Conservation (phyloP, 768 basidiomycete genomes). For the Sarcodon aspratus region DNA sequence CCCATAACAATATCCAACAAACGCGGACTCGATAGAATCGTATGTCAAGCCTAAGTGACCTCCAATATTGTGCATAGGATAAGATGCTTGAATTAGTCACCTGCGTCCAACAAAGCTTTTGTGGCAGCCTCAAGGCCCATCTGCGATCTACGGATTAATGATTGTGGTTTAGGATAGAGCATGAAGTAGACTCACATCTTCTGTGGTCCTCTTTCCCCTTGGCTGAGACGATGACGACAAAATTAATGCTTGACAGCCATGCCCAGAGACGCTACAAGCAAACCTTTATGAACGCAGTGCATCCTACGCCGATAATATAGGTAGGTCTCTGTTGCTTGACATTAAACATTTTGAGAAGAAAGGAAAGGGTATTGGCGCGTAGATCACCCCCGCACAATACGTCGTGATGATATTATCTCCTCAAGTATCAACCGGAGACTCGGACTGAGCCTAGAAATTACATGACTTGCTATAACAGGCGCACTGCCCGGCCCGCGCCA, state of each 20-base stretch:
- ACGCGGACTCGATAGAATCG: slow-evolving; percentile 62
- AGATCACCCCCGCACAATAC: too few species aligned
- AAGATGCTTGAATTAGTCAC: slow-evolving; percentile 18
- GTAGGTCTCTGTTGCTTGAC: slow-evolving; percentile 12
- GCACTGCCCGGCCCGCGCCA: too few species aligned
- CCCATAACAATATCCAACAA: slow-evolving; percentile 70
- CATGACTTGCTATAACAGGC: too few species aligned
- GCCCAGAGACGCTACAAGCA: slow-evolving; percentile 4
- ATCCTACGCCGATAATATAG: slow-evolving; percentile 65
- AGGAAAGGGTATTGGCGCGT: too few species aligned
- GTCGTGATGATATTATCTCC: too few species aligned
- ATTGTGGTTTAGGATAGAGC: not conserved
- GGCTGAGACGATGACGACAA: slow-evolving; percentile 31
- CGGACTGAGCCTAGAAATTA: too few species aligned
- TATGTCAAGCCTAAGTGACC: slow-evolving; percentile 60
- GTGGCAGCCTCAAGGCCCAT: slow-evolving; percentile 85
- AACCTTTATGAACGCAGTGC: slow-evolving; percentile 73
- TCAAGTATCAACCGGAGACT: too few species aligned
- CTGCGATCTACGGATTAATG: slow-evolving; percentile 19
- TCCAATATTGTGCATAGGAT: not conserved
- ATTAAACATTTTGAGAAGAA: not conserved
- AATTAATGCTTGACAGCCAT: not conserved
- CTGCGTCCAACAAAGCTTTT: slow-evolving; percentile 80
- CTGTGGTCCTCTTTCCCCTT: slow-evolving; percentile 50
- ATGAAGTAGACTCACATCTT: slow-evolving; percentile 40